Evolutionary conservation across 768 basidiomycete genomes (phyloP), one percentile per base, ranked within the genome.

Genomic region (Pulveroboletus frians): DNA sequence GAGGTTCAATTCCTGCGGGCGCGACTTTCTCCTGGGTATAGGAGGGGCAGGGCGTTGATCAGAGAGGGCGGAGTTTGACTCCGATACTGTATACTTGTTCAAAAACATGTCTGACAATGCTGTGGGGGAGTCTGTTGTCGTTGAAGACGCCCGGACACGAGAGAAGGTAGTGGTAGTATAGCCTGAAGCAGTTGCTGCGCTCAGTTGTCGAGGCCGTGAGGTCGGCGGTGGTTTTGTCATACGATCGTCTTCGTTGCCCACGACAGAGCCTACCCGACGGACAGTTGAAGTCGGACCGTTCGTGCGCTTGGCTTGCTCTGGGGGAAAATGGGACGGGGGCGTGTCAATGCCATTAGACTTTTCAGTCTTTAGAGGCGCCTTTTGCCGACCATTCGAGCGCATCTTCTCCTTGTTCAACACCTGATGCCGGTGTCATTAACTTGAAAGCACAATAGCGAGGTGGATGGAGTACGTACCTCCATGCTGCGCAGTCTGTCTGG

Each of bases 401-500:
- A 74, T 75, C 69, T 83, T 84, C 69, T 86, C 85, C 74, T 80
- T 84, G 77, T 86, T 86, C 73, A 81, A 79, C 56, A 78, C 76
- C 85, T 87, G 53, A 50, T 46, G 37, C 27, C 15, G 43, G 30
- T 43, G 27, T 34, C 17, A 43, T 51, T 42, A 51, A 34, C 39
- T 45, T 39, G 35, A 39, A 53, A 57, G 37, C 43, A 49, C 29
- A 47, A 54, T 62, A 44, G 38, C 27, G 57, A 58, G 46, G 35
- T 52, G 41, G 56, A 53, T 39, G 46, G 49, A 51, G 60, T 55
- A 74, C 80, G 63, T 70, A 94, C 93, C 78, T 96, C 92, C 81
- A 95, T 94, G 43, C 83, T 90, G 64, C 84, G 88, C 49, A 98
- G 74, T 46, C 94, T 79, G 73, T 96, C 92, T 49, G 94, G 94